phyloP scores from a whole-genome alignment of 805 yeast species.

The Priceomyces fermenticarens region DNA sequence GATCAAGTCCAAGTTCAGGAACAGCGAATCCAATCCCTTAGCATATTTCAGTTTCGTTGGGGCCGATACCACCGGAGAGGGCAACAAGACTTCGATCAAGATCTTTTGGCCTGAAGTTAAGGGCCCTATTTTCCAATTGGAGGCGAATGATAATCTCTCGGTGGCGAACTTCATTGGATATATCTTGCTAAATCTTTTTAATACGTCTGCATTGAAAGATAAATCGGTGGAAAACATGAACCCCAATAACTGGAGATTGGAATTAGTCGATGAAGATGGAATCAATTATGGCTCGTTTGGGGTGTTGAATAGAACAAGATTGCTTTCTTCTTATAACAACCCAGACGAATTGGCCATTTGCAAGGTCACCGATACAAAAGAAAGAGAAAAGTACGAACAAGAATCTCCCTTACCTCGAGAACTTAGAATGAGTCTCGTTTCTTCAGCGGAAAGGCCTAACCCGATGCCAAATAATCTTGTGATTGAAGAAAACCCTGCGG shows the following conservation, averaged over 20 bases:
- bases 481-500: background rate
- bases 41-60: conserved; percentile 40
- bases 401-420: conserved; percentile 55
- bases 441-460: background rate
- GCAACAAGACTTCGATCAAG: conserved; percentile 11
- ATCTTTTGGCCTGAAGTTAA: conserved; percentile 35
- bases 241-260: conserved; percentile 72
- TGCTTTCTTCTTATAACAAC: conserved; percentile 68
- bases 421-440: conserved; percentile 22
- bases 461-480: background rate
- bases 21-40: conserved; percentile 41
- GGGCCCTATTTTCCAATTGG: conserved; percentile 22
- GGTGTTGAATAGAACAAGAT: conserved; percentile 66
- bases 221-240: conserved; percentile 26
- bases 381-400: conserved; percentile 45
- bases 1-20: conserved; percentile 35
- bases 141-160: conserved; percentile 24
- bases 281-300: conserved; percentile 94
- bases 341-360: conserved; percentile 78
- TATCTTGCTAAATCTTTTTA: conserved; percentile 27
- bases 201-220: conserved; percentile 16
- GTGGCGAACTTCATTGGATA: conserved; percentile 42
- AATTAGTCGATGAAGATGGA: conserved; percentile 88
- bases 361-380: conserved; percentile 45
- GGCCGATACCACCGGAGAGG: conserved; percentile 15